phyloP scores from a whole-genome alignment of 176 grass and related monocot species.

The Triticum timopheevii region DNA sequence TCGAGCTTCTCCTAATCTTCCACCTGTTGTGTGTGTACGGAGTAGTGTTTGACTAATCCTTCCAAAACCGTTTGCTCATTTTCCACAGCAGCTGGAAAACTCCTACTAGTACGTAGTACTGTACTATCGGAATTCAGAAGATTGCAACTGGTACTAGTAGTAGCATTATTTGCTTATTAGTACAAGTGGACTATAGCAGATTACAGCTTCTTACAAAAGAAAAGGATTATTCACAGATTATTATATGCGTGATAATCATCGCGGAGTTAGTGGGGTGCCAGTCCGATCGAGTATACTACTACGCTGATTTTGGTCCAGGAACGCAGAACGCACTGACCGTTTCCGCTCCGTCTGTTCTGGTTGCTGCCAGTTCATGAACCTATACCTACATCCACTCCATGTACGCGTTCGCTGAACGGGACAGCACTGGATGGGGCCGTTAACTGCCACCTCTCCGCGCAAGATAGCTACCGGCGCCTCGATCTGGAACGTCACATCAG shows the following conservation, averaged over 20 bases:
- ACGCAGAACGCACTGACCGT: neutral
- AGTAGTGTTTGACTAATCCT: neutral
- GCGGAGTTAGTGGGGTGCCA: neutral
- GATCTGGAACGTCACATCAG: neutral
- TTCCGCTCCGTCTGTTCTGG: neutral
- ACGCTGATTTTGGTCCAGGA: neutral
- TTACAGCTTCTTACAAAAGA: neutral
- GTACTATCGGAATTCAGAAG: neutral
- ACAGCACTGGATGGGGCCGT: neutral
- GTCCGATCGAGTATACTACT: neutral
- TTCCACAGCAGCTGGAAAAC: neutral
- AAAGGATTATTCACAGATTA: neutral
- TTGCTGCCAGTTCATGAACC: constrained; percentile 10
- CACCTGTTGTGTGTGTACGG: neutral
- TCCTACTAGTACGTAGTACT: too few relatives aligned
- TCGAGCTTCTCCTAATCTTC: neutral
- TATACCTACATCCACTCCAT: too few relatives aligned
- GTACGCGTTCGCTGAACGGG: neutral
- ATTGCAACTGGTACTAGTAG: neutral
- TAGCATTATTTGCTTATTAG: neutral
- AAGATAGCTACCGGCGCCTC: neutral
- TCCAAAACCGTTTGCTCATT: neutral
- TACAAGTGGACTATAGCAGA: neutral
- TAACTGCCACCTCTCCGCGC: neutral
- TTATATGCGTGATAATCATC: neutral